Evolutionary conservation across 306 rosid species (phyloP), one percentile per base, ranked within the genome.

Genomic region (Begonia masoniana): DNA sequence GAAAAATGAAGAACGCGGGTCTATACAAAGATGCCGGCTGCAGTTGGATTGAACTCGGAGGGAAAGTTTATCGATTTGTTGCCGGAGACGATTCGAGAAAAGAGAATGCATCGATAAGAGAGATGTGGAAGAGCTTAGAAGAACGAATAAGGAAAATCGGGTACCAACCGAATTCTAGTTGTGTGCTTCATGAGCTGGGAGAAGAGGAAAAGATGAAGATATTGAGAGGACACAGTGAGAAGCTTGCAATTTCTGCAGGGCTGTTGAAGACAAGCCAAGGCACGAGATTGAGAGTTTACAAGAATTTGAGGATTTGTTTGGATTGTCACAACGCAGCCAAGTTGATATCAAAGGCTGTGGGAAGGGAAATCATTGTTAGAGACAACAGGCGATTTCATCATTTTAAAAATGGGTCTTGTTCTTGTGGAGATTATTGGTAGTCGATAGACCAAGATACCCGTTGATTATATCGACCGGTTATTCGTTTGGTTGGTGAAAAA

Each of bases 351-450:
- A 79, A 77, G 69, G 85, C 69, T 64, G 82, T 65, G 16, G 54
- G 68, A 67, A 75, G 79, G 59, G 86, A 79, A 64, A 84, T 82
- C 51, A 10, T 84, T 59, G 71, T 88, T 50, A 79, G 97, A 71
- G 97, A 84, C 68, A 84, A 77, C 72, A 84, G 82, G 68, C 84
- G 84, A 16, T 88, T 88, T 62, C 97, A 82, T 69, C 93, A 74
- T 74, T 88, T 88, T 58, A 81, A 62, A 71, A 68, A 71, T 13
- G 96, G 87, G 55, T 13, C 46, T 15, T 88, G 94, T 75, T 79
- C 86, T 43, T 88, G 95, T 64, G 73, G 93, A 59, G 87, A 84
- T 74, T 88, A 72, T 69, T 88, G 97, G 95, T 84, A 70, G 71
- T 69, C 82, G 97, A 94, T 84, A 68, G 71, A 24, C 70, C 13